Evolutionary conservation across 768 basidiomycete species (phyloP), one percentile per base, ranked within the genome.

Genomic region (Boletus rubropictus): DNA sequence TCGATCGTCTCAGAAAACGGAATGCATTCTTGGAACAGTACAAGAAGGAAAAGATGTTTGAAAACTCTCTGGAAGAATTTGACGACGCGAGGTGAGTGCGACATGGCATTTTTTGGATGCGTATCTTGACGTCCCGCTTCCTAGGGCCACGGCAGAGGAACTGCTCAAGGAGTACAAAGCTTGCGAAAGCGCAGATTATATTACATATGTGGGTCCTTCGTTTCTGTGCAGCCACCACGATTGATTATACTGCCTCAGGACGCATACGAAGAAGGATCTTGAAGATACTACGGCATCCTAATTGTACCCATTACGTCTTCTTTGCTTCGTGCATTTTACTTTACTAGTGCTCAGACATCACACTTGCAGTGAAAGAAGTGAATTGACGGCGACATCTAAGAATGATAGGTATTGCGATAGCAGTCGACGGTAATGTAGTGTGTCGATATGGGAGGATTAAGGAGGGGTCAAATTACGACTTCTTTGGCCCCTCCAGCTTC

Each of bases 11-110:
- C 40, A 71, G 82, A 47, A 87, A 82, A 67, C 78, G 90, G 39
- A 95, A 95, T 59, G 96, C 96, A 2, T 98, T 95, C 67, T 66
- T 99, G 69, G 93, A 97, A 46, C 90, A 94, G 63, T 99, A 98
- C 73, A 96, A 95, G 73, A 92, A 91, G 63, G 93, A 97, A 67
- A 86, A 86, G 61, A 84, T 95, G 76, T 99, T 99, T 63, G 86
- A 87, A 63, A 86, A 94, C 63, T 84, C 84, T 2, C 65, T 98
- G 54, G 91, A 94, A 54, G 94, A 98, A 68, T 98, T 99, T 65
- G 94, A 98, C 58, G 92, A 96, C 68, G 88, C 96, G n/a, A 80
- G 90, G 92, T 90, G 59, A 49, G 76, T 38, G 41, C 53, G 18
- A 17, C 7, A 8, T 21, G 22, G 4, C n/a, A 12, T 40, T 14